These are phyloP conservation scores for Skeletonema costatum DNA, from an alignment of 108 stramenopile species.

Conservation along the genomic window DNA sequence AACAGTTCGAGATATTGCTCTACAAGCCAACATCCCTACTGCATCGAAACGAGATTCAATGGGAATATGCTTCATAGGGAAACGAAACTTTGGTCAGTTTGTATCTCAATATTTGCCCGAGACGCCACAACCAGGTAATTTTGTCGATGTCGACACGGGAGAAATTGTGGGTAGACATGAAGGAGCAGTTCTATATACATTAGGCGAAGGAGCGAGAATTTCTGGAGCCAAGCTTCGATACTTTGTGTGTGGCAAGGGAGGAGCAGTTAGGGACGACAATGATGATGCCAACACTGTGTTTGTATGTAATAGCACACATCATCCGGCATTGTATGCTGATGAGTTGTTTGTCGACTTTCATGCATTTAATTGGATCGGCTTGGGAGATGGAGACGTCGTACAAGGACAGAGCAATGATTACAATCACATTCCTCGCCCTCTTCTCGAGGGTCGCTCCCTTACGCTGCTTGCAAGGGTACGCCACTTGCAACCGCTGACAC, in stretches of 20 bases:
- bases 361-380: conserved; percentile 71
- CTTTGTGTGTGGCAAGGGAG: conserved; percentile 75
- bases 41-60: conserved; percentile 89
- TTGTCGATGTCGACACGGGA: conserved; percentile 80
- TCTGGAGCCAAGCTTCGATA: conserved; percentile 74
- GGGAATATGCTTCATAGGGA: conserved; percentile 97
- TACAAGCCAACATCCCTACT: conserved; percentile 68
- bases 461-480: conserved; percentile 60
- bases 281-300: conserved; percentile 43
- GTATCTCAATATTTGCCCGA: conserved; percentile 80
- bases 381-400: conserved; percentile 12
- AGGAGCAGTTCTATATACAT: conserved; percentile 61
- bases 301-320: conserved; percentile 85
- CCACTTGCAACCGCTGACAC: conserved; percentile 77
- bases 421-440: conserved; percentile 29
- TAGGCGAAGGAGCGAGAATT: conserved; percentile 90
- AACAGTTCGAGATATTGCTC: conserved; percentile 84
- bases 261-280: background rate
- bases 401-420: background rate
- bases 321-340: conserved; percentile 80
- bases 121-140: conserved; percentile 47
- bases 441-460: conserved; percentile 25
- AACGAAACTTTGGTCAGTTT: conserved; percentile 86
- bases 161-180: conserved; percentile 52
- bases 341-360: conserved; percentile 53